Base-by-base conservation (phyloP, 371 early-diverging fungal species). In the Mortierella sp. region DNA sequence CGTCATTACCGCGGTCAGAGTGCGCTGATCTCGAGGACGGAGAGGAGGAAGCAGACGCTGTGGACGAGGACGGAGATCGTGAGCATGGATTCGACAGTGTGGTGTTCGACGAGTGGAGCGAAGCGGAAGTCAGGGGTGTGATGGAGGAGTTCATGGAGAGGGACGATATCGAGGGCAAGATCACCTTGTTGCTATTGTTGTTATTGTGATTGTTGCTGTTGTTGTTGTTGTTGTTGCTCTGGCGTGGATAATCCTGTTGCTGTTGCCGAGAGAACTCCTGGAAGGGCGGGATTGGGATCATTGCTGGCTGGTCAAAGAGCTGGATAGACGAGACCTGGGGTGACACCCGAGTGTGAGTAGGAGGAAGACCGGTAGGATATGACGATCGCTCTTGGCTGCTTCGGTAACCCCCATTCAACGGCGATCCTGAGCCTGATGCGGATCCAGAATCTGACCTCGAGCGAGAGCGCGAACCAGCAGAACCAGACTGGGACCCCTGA, bases 221-320 rank as follows among this genome's bases (percentile, higher is more conserved):
- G 19, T 19, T 34, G 19, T 37, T 61, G 19, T 16, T 34, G 61
- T 10, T 52, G 10, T 61, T 37, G 37, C 14, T 29, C 55, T 13
- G n/a, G n/a, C n/a, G n/a, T n/a, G n/a, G n/a, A n/a, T 55, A 13
- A 9, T 26, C 4, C 3, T 55, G 55, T 29, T 2, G 29, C 19
- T 58, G 58, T 61, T 61, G 37, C 31, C 14, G 70, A 0, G 55
- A 14, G 29, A 73, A n/a, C 71, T 81, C 77, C 24, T 77, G 81
- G 22, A 77, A 74, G 26, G 81, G 71, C 39, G 81, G 81, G 14
- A 81, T 74, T n/a, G 81, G 68, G 43, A 77, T 81, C 39, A 77
- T 37, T 8, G 77, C 10, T 31, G 34, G 64, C 29, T 77, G 74
- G 71, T 81, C 74, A 3, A 75, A 71, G 45, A 79, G 69, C 29